Base-by-base conservation (phyloP, 2,329 filamentous ascomycete species). In the Lasiodiplodia gonubiensis region DNA sequence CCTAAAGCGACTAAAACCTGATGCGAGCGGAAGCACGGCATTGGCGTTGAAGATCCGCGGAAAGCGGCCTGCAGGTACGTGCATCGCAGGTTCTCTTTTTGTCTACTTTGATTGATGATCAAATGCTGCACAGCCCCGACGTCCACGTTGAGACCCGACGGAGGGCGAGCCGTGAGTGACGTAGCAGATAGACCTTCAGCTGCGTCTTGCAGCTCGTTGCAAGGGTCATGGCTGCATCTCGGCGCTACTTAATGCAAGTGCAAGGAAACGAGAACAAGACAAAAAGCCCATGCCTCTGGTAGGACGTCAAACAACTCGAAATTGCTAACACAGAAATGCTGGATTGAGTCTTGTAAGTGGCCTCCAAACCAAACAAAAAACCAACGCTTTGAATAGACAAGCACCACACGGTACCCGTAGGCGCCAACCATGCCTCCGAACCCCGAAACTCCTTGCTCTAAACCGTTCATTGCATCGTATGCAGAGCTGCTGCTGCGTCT, bases 371-470 rank as follows among this genome's bases (percentile, higher is more conserved):
- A 21, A 49, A 25, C 27, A 30, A 63, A 51, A 33, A 61, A 27
- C 46, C 27, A 63, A 51, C 48, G 35, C 4, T 25, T 49, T 61
- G 23, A 61, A 48, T 35, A 12, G 51, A 35, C 8, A 21, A 30
- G 42, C 46, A 63, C 21, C 21, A 30, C 35, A 27, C n/a, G 54
- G 30, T 30, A 67, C 33, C 42, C 33, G 8, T 23, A 52, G 33
- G 54, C 65, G 54, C 65, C 55, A 61, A 53, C 46, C 18, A 67
- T 67, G 65, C 55, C 48, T 39, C 14, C 12, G 27, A 49, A 51
- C 39, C 42, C 64, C 64, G n/a, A 11, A 67, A 67, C 65, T 42
- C 65, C 65, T 59, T 55, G 54, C 65, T 67, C 54, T 57, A 61
- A 67, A 66, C 46, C 27, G 27, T 25, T 66, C 64, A 66, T 59